Evolutionary conservation across 2,329 filamentous ascomycete genomes (phyloP).

Genomic region (Scedosporium minutisporum): DNA sequence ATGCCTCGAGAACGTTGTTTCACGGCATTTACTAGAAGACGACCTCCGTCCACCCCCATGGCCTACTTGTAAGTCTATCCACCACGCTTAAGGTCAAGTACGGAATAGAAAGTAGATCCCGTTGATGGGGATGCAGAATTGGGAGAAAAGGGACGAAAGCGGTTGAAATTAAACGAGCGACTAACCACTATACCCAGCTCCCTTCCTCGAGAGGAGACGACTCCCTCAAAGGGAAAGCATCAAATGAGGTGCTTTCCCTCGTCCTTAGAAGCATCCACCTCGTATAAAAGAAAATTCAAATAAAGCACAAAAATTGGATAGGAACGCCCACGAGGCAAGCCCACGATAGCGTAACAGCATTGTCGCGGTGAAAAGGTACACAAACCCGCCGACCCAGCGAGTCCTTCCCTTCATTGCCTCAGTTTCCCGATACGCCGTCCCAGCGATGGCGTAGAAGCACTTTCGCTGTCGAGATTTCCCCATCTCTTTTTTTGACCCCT

Average conservation of each 20-base stretch:
- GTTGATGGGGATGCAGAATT: too few species aligned
- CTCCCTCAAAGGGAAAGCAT: too few species aligned
- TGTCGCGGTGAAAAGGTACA: conserved; percentile 28
- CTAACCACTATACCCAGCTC: too few species aligned
- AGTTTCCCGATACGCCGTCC: conserved; percentile 41
- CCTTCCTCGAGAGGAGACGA: too few species aligned
- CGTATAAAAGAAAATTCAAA: background rate
- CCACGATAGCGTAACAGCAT: conserved; percentile 45
- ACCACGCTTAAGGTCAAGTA: too few species aligned
- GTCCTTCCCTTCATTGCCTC: conserved; percentile 21
- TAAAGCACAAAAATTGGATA: conserved; percentile 16
- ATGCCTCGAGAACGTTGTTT: background rate
- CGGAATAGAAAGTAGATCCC: too few species aligned
- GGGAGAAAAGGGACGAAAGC: too few species aligned
- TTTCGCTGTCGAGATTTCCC: conserved; percentile 38
- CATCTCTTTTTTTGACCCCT: background rate
- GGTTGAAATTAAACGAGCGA: too few species aligned
- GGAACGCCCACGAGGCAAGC: conserved; percentile 36
- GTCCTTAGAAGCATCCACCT: background rate
- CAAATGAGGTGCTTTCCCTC: too few species aligned
- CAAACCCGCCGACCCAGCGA: conserved; percentile 4
- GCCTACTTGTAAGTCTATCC: too few species aligned
- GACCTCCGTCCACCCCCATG: too few species aligned
- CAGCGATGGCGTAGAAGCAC: conserved; percentile 47
- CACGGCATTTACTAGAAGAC: background rate